Evolutionary conservation across 768 basidiomycete genomes (phyloP).

Genomic region (Russula olivacea): DNA sequence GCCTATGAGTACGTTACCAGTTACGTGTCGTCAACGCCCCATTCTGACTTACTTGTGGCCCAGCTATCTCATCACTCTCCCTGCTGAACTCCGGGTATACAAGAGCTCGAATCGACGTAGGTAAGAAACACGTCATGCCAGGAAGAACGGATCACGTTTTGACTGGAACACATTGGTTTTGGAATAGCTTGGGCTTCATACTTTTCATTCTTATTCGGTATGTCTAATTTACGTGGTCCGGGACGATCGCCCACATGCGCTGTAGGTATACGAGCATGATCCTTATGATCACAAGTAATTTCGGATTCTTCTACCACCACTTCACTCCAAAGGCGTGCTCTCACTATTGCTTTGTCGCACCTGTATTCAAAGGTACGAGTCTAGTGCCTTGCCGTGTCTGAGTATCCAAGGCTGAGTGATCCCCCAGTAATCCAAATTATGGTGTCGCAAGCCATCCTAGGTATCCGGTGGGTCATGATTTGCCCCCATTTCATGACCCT

Average conservation of each 20-base stretch:
- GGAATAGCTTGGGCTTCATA: slow-evolving; percentile 19
- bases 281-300: slow-evolving; percentile 46
- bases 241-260: background rate
- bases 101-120: background rate
- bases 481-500: background rate
- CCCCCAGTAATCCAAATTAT: slow-evolving; percentile 52
- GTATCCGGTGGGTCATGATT: slow-evolving; percentile 41
- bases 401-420: background rate
- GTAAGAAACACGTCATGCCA: background rate
- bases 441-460: slow-evolving; percentile 61
- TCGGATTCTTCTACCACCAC: slow-evolving; percentile 49
- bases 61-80: slow-evolving; percentile 24
- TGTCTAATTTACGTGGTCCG: background rate
- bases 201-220: slow-evolving; percentile 23
- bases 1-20: slow-evolving; percentile 22
- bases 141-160: background rate
- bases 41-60: background rate
- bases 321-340: slow-evolving; percentile 47
- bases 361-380: slow-evolving; percentile 54
- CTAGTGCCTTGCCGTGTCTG: background rate
- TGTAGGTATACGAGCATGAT: slow-evolving; percentile 43
- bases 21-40: background rate
- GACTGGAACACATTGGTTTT: background rate
- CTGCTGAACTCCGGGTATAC: slow-evolving; percentile 21
- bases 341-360: slow-evolving; percentile 46